Conservation (phyloP, 78 protist genomes). For the Mantamonas sphyraenae region DNA sequence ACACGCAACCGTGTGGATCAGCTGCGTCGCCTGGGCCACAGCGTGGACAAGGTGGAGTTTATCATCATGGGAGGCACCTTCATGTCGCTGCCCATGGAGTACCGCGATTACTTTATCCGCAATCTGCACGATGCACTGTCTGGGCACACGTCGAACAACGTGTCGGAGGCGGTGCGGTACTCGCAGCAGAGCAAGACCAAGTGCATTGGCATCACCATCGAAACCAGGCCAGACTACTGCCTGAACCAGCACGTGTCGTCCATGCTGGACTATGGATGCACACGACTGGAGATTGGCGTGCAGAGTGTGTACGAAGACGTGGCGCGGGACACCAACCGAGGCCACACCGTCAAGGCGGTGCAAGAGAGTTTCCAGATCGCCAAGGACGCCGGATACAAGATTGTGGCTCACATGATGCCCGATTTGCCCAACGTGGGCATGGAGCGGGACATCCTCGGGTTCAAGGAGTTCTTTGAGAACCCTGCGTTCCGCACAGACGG, state of each 20-base stretch:
- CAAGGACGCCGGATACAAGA: constrained; percentile 91
- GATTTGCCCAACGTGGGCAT: constrained; percentile 83
- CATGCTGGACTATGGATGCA: constrained; percentile 79
- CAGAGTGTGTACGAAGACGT: constrained; percentile 87
- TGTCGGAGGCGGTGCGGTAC: constrained; percentile 70
- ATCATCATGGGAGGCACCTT: constrained; percentile 97
- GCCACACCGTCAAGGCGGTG: constrained; percentile 78
- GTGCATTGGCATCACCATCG: constrained; percentile 92
- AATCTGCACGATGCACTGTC: constrained; percentile 91
- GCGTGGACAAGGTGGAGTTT: constrained; percentile 83
- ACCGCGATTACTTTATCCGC: constrained; percentile 82
- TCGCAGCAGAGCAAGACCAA: constrained; percentile 64
- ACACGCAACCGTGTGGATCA: constrained; percentile 78
- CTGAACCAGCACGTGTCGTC: constrained; percentile 52
- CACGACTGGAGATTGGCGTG: constrained; percentile 90
- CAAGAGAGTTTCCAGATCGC: constrained; percentile 56
- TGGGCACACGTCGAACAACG: constrained; percentile 73
- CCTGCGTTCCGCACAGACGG: constrained; percentile 90
- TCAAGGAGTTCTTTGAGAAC: constrained; percentile 72
- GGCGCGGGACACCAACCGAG: constrained; percentile 75
- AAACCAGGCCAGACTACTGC: constrained; percentile 97
- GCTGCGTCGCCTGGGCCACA: constrained; percentile 82
- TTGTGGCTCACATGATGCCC: constrained; percentile 97
- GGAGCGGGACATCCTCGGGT: constrained; percentile 68
- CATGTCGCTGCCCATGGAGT: constrained; percentile 76